Evolutionary conservation across 2,329 filamentous ascomycete genomes (phyloP), one percentile per base, ranked within the genome.

Genomic region (Claviceps pusilla): DNA sequence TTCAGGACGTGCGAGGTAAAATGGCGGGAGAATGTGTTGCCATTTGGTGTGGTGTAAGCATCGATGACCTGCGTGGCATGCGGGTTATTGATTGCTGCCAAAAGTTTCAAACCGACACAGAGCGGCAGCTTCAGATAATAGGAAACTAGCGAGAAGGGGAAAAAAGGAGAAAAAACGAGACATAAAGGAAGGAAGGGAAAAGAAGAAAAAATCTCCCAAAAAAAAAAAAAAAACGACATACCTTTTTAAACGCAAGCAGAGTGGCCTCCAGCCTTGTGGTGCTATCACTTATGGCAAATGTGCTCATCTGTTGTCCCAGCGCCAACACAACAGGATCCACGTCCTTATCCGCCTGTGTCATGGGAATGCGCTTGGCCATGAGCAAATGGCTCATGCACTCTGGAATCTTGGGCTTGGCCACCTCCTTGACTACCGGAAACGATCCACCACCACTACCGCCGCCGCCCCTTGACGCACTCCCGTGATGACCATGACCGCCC

Each of bases 1-100:
- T 89, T 93, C 56, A 98, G 82, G 59, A 89, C 83, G 69, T 97
- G 89, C 11, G 87, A 86, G 37, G 89, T 93, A 62, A 98, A 83
- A 72, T 98, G 90, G 39, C 93, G 84, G 24, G 89, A 86, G 46
- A 98, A 79, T 45, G 89, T 90, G 55, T 84, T 89, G 45, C 86
- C 86, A 31, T 83, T 76, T 5, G 93, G 93, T 1, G 91, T 97
- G 49, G 82, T 86, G 69, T 98, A 98, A n/a, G 87, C 84, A 64
- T 88, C 81, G 58, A 98, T 91, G 58, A 97, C 87, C 83, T 95
- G 63, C 6, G 10, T 10, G 7, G 9, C 4, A 4, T 29, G 3
- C 14, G 37, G 29, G 11, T 35, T 6, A 28, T 28, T 6, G 6
- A 12, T 12, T 14, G 24, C 24, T 29, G 24, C 45, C 14, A 2